Percentiles rank a stretch among this genome's conserved stretches.
phyloP scores from a whole-genome alignment of 2,329 filamentous ascomycete species.

The Stagonosporopsis cucurbitacearum region DNA sequence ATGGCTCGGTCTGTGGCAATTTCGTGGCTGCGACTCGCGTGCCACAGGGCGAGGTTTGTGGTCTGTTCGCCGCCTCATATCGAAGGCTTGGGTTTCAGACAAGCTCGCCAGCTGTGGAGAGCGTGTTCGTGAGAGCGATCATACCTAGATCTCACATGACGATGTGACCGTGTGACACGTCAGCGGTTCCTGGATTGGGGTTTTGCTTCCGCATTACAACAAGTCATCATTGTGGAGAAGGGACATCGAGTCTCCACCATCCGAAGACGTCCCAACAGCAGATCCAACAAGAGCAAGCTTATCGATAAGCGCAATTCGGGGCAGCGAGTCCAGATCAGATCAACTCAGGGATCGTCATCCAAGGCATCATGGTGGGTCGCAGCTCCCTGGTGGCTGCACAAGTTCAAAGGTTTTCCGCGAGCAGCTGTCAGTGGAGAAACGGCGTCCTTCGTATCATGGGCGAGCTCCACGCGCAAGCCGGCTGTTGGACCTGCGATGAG shows the following conservation, averaged over 20 bases:
- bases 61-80: constrained; percentile 16
- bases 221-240: constrained; percentile 18
- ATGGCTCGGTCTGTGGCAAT: constrained; percentile 11
- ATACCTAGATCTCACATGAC: neutral
- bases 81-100: constrained; percentile 9
- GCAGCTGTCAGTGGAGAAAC: constrained; percentile 13
- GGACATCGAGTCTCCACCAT: constrained; percentile 7
- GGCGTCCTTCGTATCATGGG: neutral
- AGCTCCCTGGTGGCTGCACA: neutral
- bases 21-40: constrained; percentile 13
- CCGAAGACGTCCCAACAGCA: constrained; percentile 16
- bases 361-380: neutral
- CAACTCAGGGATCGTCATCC: constrained; percentile 26
- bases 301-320: constrained; percentile 24
- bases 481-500: constrained; percentile 12
- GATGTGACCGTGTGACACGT: constrained; percentile 8
- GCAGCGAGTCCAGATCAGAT: constrained; percentile 34
- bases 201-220: constrained; percentile 6
- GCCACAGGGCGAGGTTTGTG: constrained; percentile 3
- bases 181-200: neutral
- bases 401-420: neutral
- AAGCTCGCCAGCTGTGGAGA: constrained; percentile 10
- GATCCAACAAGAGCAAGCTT: constrained; percentile 13
- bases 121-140: constrained; percentile 2
- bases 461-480: constrained; percentile 14